Evolutionary conservation across 805 yeast genomes (phyloP).

Genomic region (Myxozyma kluyveri): DNA sequence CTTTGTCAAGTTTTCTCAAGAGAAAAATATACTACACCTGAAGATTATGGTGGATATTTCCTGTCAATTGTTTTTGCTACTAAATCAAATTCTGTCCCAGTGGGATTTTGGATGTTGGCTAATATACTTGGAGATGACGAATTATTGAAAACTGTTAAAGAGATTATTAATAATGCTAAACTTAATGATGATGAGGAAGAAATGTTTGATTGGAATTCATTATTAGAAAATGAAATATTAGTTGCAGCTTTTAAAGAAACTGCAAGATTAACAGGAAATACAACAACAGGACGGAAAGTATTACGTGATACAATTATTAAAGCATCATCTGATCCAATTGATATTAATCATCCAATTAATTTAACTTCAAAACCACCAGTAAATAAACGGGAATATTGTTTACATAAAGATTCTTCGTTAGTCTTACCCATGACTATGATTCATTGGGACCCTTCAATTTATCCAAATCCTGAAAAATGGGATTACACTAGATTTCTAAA

Average conservation of each 20-base stretch:
- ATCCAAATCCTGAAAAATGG: slow-evolving; percentile 26
- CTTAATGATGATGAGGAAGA: not conserved
- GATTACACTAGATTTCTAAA: slow-evolving; percentile 15
- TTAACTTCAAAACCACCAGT: not conserved
- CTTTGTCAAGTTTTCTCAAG: not conserved
- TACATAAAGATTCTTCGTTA: slow-evolving; percentile 18
- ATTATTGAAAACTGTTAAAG: not conserved
- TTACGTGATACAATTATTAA: slow-evolving; percentile 16
- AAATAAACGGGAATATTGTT: slow-evolving; percentile 1
- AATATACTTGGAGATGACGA: slow-evolving; percentile 5
- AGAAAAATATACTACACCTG: not conserved
- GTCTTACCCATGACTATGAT: slow-evolving; percentile 13
- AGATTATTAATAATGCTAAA: slow-evolving; percentile 6
- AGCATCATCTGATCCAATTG: slow-evolving; percentile 6
- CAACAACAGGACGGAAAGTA: slow-evolving; percentile 11
- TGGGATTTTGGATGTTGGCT: slow-evolving; percentile 23
- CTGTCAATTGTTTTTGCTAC: slow-evolving; percentile 25
- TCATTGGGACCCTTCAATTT: slow-evolving; percentile 24
- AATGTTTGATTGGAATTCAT: slow-evolving; percentile 20
- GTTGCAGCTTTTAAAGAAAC: slow-evolving; percentile 26
- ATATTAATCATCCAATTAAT: not conserved
- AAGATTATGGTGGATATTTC: slow-evolving; percentile 20
- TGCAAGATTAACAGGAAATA: slow-evolving; percentile 8
- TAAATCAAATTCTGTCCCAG: slow-evolving; percentile 24
- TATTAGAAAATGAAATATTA: slow-evolving; percentile 9